Conservation (phyloP, 208 protist genomes). For the Trypanosoma scelopori region DNA sequence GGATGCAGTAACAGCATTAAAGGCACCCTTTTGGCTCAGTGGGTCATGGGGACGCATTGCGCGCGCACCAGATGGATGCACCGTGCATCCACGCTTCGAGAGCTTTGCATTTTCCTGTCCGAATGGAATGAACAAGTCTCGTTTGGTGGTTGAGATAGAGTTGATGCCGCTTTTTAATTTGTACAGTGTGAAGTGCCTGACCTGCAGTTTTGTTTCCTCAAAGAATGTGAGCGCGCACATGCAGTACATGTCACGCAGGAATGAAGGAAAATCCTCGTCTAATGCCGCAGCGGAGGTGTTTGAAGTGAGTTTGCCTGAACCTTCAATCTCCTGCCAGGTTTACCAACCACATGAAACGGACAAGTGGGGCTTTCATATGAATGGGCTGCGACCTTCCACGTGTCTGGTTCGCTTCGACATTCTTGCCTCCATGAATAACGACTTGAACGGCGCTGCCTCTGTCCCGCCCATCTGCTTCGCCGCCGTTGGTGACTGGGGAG, state of each 20-base stretch:
- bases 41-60: constrained; percentile 20
- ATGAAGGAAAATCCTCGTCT: too few species aligned
- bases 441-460: background rate
- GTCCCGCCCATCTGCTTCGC: constrained; percentile 25
- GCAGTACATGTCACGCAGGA: background rate
- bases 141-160: constrained; percentile 8
- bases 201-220: constrained; percentile 1
- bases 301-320: constrained; percentile 9
- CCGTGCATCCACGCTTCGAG: constrained; percentile 15
- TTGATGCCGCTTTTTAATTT: constrained; percentile 10
- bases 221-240: background rate
- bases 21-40: constrained; percentile 15
- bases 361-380: constrained; percentile 8
- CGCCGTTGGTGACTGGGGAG: constrained; percentile 26
- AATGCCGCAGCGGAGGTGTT: background rate
- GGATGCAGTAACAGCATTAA: background rate
- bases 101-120: constrained; percentile 15
- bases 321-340: constrained; percentile 1
- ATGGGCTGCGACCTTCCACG: background rate
- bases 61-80: constrained; percentile 2
- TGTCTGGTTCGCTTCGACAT: constrained; percentile 20
- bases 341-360: constrained; percentile 1
- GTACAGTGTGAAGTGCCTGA: constrained; percentile 1
- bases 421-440: constrained; percentile 4
- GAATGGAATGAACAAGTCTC: background rate